Base-by-base conservation (phyloP, 1,284 basidiomycete genomes). In the Ustanciosporium gigantosporum region DNA sequence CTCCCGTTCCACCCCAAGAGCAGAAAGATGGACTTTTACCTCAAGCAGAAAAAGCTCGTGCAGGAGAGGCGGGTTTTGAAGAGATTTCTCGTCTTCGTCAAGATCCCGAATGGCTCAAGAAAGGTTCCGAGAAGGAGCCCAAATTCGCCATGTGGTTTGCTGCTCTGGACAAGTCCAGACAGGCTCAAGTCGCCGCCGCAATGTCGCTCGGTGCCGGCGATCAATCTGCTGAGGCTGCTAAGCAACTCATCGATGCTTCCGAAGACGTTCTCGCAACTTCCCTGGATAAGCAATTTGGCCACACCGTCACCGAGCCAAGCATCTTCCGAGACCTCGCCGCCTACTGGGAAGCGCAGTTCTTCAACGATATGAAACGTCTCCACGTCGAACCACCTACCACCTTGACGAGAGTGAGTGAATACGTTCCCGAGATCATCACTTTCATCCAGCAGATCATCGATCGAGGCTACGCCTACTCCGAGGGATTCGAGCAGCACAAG, bases 331-430 rank as follows among this genome's bases (percentile, higher is more conserved):
- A 85, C 17, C 83, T 95, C 4, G 88, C 95, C 1, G 84, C 89
- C 8, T 87, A 87, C 77, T 97, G 93, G 93, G 95, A 98, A 80
- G 81, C 81, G 23, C 84, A 85, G 44, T 99, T 91, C 81, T 94
- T 96, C 81, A 82, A 87, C 35, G 93, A 97, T 76, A 99, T 99
- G 95, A 81, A 82, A 24, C 86, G 87, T 14, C 83, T 99, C 22
- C 85, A 85, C 57, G 89, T 98, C 41, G 86, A 88, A 49, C 85
- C 87, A 25, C 93, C 95, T 15, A 91, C 93, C 77, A 91, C 86
- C 2, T 81, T 97, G 46, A 98, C 95, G 3, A 87, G 95, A 31
- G 95, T 98, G 14, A 94, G 91, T 15, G 95, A 98, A 79, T 99
- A 92, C 79, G 88, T 99, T 13, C 90, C 92, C 7, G 93, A 98